Percentiles rank a stretch among this genome's conserved stretches.
Conservation (phyloP, 108 stramenopile species). For the Skeletonema marinoi region DNA sequence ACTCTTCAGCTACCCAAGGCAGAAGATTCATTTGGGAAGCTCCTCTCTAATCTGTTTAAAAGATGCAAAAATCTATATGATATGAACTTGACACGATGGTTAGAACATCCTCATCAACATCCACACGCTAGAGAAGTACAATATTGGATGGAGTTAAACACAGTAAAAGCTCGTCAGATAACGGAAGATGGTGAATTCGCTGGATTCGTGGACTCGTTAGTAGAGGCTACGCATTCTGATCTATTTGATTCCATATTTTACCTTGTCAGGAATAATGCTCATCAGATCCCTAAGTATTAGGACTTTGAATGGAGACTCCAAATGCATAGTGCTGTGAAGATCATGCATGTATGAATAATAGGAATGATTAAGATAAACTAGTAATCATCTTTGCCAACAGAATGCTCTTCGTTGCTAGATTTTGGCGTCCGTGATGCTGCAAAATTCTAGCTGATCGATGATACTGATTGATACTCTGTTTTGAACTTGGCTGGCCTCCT, state of each 20-base stretch:
- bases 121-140: neutral
- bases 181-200: neutral
- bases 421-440: too few species aligned
- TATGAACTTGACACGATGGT: conserved; percentile 2
- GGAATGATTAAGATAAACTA: neutral
- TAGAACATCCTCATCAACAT: conserved; percentile 1
- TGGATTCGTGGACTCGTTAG: neutral
- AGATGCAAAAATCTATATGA: neutral
- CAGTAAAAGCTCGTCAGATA: conserved; percentile 1
- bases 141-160: neutral
- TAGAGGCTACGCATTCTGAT: neutral
- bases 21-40: conserved; percentile 4
- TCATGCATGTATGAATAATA: neutral
- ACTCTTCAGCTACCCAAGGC: neutral
- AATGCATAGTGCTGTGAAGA: neutral
- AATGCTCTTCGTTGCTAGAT: too few species aligned
- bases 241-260: neutral
- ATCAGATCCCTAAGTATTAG: neutral
- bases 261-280: neutral
- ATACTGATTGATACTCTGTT: too few species aligned
- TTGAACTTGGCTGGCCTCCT: too few species aligned
- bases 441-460: too few species aligned
- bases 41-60: neutral
- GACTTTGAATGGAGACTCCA: neutral
- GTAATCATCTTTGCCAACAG: too few species aligned